Evolutionary conservation across 768 basidiomycete genomes (phyloP).

Genomic region (Termitomyces sp.): DNA sequence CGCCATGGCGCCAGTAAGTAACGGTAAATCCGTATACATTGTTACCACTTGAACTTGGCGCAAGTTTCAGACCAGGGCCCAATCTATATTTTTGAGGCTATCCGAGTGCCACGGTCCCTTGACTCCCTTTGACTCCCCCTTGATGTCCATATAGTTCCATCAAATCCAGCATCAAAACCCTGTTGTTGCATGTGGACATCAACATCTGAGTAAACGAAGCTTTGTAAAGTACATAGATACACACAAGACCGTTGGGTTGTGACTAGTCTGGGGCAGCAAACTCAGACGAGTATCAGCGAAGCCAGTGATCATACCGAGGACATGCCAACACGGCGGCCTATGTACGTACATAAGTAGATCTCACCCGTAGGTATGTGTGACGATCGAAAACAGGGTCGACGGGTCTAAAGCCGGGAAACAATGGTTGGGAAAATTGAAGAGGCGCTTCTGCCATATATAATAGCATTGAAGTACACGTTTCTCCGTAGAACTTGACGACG

Average conservation of each 20-base stretch:
- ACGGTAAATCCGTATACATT: not conserved
- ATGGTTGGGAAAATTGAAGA: not conserved
- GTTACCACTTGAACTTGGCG: not conserved
- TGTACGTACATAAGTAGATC: not conserved
- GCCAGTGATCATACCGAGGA: not conserved
- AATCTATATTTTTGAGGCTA: not conserved
- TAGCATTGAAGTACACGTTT: not conserved
- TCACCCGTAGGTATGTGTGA: not conserved
- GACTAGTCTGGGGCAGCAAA: not conserved
- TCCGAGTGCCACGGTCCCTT: constrained; percentile 8
- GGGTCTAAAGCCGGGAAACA: not conserved
- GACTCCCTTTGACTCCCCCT: no score
- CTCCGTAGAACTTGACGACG: not conserved
- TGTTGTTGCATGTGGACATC: constrained; percentile 13
- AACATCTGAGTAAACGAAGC: not conserved
- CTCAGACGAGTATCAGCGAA: not conserved
- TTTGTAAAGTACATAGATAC: not conserved
- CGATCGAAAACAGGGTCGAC: constrained; percentile 2
- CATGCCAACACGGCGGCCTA: not conserved
- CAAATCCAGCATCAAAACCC: constrained; percentile 14
- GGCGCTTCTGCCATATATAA: not conserved
- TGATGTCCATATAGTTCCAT: constrained; percentile 6
- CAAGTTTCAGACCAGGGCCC: not conserved
- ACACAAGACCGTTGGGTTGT: not conserved
- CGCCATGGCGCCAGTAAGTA: no score